Conservation (phyloP, 768 basidiomycete genomes). For the Mycena filopes region DNA sequence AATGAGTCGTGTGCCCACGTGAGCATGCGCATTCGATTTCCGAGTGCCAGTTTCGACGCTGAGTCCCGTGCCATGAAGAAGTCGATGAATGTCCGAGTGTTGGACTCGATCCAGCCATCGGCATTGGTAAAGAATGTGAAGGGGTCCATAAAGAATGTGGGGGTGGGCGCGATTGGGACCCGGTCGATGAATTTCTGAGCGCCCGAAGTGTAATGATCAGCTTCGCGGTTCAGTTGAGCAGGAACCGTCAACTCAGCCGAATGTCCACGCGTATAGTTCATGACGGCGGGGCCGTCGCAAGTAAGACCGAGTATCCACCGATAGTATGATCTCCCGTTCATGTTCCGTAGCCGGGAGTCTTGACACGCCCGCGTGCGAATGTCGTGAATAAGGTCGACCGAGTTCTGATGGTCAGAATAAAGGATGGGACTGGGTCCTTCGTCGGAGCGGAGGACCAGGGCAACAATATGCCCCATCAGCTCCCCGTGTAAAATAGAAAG, state of each 20-base stretch:
- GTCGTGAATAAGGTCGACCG: not conserved
- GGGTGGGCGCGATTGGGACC: not conserved
- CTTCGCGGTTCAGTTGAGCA: conserved; percentile 1
- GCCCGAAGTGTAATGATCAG: conserved; percentile 12
- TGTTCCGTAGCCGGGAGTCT: not conserved
- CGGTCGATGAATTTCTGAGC: not conserved
- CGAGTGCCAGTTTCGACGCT: not conserved
- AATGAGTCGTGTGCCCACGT: not conserved
- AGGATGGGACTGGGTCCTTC: not conserved
- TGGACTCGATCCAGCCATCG: conserved; percentile 8
- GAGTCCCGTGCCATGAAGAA: not conserved
- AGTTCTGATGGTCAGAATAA: conserved; percentile 10
- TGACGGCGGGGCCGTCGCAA: not conserved
- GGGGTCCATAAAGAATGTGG: conserved; percentile 11
- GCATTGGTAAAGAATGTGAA: not conserved
- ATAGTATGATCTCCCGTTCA: conserved; percentile 16
- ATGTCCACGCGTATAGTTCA: conserved; percentile 1
- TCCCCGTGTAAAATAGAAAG: no score
- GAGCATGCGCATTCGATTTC: conserved; percentile 1
- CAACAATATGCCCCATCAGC: no score
- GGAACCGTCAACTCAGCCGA: conserved; percentile 12
- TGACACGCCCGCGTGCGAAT: not conserved
- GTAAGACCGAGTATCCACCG: conserved; percentile 2
- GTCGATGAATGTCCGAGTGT: conserved; percentile 16
- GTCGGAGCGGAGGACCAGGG: no score